A percentile compares a stretch with the other conserved stretches of the same genome.
These are phyloP conservation scores for Aspergillus nanangensis DNA, from an alignment of 495 filamentous ascomycete genomes.

Conservation along the genomic window DNA sequence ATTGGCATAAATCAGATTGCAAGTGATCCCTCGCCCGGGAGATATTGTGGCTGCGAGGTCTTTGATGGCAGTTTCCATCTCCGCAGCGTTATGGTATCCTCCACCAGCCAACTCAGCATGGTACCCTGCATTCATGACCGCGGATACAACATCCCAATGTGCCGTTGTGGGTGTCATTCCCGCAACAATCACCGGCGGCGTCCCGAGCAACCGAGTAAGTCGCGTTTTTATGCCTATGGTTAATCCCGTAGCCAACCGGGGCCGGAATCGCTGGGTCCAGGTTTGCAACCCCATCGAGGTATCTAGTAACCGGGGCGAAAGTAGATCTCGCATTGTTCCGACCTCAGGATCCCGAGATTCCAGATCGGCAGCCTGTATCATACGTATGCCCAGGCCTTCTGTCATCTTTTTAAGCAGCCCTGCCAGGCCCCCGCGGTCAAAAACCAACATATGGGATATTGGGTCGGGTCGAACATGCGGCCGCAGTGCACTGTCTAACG, in stretches of 20 bases:
- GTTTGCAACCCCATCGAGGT: constrained; percentile 10
- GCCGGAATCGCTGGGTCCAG: constrained; percentile 22
- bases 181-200: constrained; percentile 37
- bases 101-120: constrained; percentile 36
- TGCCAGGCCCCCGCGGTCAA: constrained; percentile 16
- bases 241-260: constrained; percentile 12
- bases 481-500: constrained; percentile 5
- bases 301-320: constrained; percentile 10
- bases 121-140: constrained; percentile 37
- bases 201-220: constrained; percentile 27
- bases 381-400: constrained; percentile 13
- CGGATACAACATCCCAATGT: constrained; percentile 32
- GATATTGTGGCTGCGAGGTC: constrained; percentile 21
- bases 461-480: not conserved
- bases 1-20: constrained; percentile 37
- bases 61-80: constrained; percentile 25
- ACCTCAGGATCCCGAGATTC: constrained; percentile 14
- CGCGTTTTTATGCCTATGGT: constrained; percentile 25
- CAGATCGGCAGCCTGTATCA: constrained; percentile 13
- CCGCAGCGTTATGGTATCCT: constrained; percentile 23
- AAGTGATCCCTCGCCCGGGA: constrained; percentile 29
- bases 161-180: constrained; percentile 43
- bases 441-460: constrained; percentile 15
- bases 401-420: constrained; percentile 9
- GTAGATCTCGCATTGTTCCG: constrained; percentile 15